phyloP scores from a whole-genome alignment of 768 basidiomycete species.

The Mycena olivaceomarginata region DNA sequence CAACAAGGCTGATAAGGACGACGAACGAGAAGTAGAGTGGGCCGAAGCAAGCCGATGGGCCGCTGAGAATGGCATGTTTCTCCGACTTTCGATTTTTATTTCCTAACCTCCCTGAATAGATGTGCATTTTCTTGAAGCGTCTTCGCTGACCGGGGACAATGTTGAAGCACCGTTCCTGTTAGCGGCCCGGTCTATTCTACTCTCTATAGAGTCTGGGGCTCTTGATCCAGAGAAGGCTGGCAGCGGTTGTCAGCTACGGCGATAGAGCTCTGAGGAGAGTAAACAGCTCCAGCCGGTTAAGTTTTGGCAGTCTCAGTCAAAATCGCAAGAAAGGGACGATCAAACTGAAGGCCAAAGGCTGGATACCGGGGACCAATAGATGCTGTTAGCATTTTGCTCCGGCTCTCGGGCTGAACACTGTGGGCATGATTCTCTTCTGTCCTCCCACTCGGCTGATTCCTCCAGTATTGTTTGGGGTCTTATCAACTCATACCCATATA shows the following conservation, averaged over 20 bases:
- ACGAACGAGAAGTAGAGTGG: conserved; percentile 97
- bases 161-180: conserved; percentile 95
- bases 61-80: conserved; percentile 88
- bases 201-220: conserved; percentile 92
- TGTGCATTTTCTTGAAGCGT: conserved; percentile 95
- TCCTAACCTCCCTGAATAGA: conserved; percentile 66
- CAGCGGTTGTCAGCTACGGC: conserved; percentile 95
- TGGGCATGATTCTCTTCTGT: conserved; percentile 18
- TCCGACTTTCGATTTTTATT: conserved; percentile 24
- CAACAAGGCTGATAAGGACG: conserved; percentile 96
- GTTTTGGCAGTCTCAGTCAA: conserved; percentile 89
- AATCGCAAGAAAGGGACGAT: conserved; percentile 76
- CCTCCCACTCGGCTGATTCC: conserved; percentile 29
- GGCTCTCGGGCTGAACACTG: conserved; percentile 18
- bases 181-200: conserved; percentile 90
- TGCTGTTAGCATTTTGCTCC: conserved; percentile 72
- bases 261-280: conserved; percentile 94
- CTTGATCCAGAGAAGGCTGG: conserved; percentile 96
- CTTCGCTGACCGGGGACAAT: conserved; percentile 94
- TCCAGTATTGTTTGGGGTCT: conserved; percentile 42
- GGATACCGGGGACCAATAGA: conserved; percentile 75
- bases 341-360: conserved; percentile 75
- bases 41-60: conserved; percentile 97
- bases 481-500: conserved; percentile 57
- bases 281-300: conserved; percentile 92